Evolutionary conservation across 1,139 yeast genomes (phyloP), one percentile per base, ranked within the genome.

Genomic region (Insectozyma bohioensis): DNA sequence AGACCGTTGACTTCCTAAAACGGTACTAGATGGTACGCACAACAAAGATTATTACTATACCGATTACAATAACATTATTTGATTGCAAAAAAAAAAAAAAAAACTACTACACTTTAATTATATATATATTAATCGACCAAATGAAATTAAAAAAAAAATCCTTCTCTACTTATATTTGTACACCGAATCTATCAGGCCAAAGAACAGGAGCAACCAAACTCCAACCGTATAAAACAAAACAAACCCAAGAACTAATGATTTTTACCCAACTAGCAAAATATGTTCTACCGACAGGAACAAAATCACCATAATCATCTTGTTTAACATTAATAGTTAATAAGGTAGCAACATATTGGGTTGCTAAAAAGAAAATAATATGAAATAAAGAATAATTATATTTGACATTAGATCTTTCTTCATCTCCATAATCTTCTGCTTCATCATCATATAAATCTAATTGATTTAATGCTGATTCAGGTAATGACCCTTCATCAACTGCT

Each of bases 261-360:
- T 92, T 92, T 35, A 90, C 88, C 96, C 97, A 88, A 10, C 95
- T 80, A 40, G 94, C 84, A 55, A 92, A 92, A 58, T 90, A 90
- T 0, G 98, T 92, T 54, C 98, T 72, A 1, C 99, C 99, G 5
- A 94, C 98, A 0, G 98, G 98, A 6, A 88, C 82, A 53, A 94
- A 94, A 44, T 87, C 95, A 6, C 95, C 95, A 31, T 78, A 74
- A 41, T 82, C 84, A 47, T 86, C 95, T 47, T 82, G 80, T 36
- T 84, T 80, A 20, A 92, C 97, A 51, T 90, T 92, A 58, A 88
- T 85, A 0, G 98, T 94, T 40, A 94, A 69, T 42, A 94, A 67
- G 1, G 96, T 88, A 1, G 98, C 97, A 31, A 92, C 90, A 76
- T 95, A 94, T 58, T 92, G 98, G 1, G 98, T 92, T 1, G 98